Base-by-base conservation (phyloP, 352 stramenopile genomes). In the Vaucheria bursata region DNA sequence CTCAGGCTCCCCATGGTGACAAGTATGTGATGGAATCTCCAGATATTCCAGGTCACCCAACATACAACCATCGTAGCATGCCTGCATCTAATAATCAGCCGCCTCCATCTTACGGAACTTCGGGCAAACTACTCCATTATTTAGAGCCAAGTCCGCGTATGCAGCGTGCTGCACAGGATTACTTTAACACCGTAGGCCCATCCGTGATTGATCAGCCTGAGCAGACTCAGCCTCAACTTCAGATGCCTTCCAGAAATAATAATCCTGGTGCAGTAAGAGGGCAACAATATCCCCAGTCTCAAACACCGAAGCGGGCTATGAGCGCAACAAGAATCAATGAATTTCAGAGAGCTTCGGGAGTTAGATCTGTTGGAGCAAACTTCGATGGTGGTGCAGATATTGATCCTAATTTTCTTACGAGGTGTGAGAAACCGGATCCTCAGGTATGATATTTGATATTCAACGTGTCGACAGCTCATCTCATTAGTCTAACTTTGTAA, bases 381-480 rank as follows among this genome's bases (percentile, higher is more conserved):
- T 6, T 34, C 18, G 59, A 29, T 38, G 59, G 59, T 38, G 59
- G 29, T 34, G 29, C 4, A 34, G 59, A 69, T 38, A 8, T 18
- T 7, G 65, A 72, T 25, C 3, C 12, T 1, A 72, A 72, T 37
- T 72, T 72, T 35, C 31, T 72, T 25, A 72, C 65, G 1, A 34
- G 8, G 2, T 31, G 33, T 36, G 8, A 25, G 1, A 72, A 72
- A 40, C 65, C 65, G 2, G 32, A 72, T 40, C 65, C 65, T 29
- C 65, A 72, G 65, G 65, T 72, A 38, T 5, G 5, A 34, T 34
- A 6, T 12, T 8, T 50, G 5, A 50, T 12, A 50, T 50, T 12
- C 5, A 5, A 50, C 39, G 5, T 50, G 39, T 12, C 12, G 39
- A 50, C 39, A 50, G 39, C 39, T 12, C 12, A 12, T 12, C 39